phyloP scores from a whole-genome alignment of 225 moss, liverwort and hornwort genomes.

The Sphagnum contortum region DNA sequence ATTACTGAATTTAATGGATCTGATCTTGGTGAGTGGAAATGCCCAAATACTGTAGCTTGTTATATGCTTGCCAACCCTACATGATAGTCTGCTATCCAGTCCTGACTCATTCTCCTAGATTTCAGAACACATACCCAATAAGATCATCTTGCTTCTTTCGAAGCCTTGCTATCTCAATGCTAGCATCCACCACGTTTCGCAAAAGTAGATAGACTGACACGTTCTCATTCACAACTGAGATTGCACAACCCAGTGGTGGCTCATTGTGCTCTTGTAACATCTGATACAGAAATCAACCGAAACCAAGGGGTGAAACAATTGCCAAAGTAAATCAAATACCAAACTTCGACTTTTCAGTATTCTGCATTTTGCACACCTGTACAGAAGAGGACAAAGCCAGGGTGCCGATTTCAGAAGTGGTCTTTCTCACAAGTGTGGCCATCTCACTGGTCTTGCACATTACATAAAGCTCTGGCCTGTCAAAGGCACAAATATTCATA shows the following conservation, averaged over 20 bases:
- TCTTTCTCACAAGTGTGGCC: slow-evolving; percentile 31
- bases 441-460: slow-evolving; percentile 42
- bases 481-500: slow-evolving; percentile 3
- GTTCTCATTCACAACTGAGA: slow-evolving; percentile 62
- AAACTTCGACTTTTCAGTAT: too few relatives aligned
- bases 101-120: too few relatives aligned
- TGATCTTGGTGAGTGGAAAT: too few relatives aligned
- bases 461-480: slow-evolving; percentile 62
- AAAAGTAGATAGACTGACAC: slow-evolving; percentile 62
- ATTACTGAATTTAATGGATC: too few relatives aligned
- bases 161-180: slow-evolving; percentile 60
- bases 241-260: slow-evolving; percentile 65
- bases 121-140: slow-evolving; percentile 28
- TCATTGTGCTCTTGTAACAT: slow-evolving; percentile 35
- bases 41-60: too few relatives aligned
- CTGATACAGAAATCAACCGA: slow-evolving; percentile 16
- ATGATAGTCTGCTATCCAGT: too few relatives aligned
- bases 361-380: slow-evolving; percentile 19
- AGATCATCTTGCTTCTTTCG: slow-evolving; percentile 77
- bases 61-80: too few relatives aligned
- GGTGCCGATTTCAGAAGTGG: slow-evolving; percentile 58
- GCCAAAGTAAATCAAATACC: too few relatives aligned
- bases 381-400: slow-evolving; percentile 53
- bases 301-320: too few relatives aligned
- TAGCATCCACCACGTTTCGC: slow-evolving; percentile 59